These are phyloP conservation scores for Samsoniella hepiali DNA, from an alignment of 2,329 filamentous ascomycete genomes.

Conservation along the genomic window DNA sequence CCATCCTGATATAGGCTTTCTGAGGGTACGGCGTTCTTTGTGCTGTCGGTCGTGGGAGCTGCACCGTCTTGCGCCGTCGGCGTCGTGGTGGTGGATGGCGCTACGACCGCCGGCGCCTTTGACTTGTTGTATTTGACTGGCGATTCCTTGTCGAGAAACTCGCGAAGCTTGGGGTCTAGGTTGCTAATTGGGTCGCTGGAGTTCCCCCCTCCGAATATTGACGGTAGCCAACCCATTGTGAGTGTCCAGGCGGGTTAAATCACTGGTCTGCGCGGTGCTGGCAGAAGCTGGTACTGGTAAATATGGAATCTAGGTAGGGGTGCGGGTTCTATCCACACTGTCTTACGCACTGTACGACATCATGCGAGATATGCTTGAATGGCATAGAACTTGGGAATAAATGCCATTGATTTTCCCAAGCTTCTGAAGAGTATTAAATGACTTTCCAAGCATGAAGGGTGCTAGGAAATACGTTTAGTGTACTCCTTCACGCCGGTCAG, in stretches of 20 bases:
- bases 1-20: constrained; percentile 57
- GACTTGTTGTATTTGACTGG: constrained; percentile 60
- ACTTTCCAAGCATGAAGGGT: neutral
- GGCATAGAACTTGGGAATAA: neutral
- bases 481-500: neutral
- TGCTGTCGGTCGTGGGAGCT: constrained; percentile 25
- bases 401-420: neutral
- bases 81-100: neutral
- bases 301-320: constrained; percentile 20
- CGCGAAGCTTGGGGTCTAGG: constrained; percentile 77
- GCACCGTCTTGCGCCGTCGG: constrained; percentile 20
- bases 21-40: constrained; percentile 38
- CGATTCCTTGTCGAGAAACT: constrained; percentile 81
- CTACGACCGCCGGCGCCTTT: constrained; percentile 23
- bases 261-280: neutral
- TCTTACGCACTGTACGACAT: constrained; percentile 15
- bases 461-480: neutral
- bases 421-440: neutral
- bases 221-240: constrained; percentile 57
- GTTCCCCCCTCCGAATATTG: constrained; percentile 47
- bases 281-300: constrained; percentile 5
- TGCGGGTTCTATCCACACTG: constrained; percentile 24
- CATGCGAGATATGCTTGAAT: neutral
- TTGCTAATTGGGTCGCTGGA: constrained; percentile 61
- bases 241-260: constrained; percentile 1